These are phyloP conservation scores for Kwoniella heveanensis DNA, from an alignment of 768 basidiomycete species.

Conservation along the genomic window DNA sequence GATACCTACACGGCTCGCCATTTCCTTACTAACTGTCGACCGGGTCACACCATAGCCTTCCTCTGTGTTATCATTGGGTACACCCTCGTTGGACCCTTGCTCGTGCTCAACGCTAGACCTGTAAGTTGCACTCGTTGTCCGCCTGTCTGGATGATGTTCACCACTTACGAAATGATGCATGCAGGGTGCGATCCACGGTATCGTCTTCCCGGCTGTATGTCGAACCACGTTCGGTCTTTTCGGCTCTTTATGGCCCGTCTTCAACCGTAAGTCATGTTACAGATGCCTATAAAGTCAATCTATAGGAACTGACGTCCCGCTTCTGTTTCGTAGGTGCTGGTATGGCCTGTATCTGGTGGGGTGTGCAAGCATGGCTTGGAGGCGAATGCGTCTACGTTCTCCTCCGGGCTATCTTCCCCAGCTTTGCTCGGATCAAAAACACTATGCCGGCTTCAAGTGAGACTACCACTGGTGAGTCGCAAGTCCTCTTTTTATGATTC, in stretches of 20 bases:
- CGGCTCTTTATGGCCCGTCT: slow-evolving; percentile 76
- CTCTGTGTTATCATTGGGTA: slow-evolving; percentile 65
- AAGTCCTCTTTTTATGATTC: background rate
- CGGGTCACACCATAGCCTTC: slow-evolving; percentile 63
- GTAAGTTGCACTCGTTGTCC: slow-evolving; percentile 13
- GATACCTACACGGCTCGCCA: background rate
- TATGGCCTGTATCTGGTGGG: slow-evolving; percentile 54
- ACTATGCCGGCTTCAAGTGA: slow-evolving; percentile 72
- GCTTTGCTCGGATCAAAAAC: slow-evolving; percentile 60
- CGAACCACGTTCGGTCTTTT: slow-evolving; percentile 77
- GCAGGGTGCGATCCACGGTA: slow-evolving; percentile 72
- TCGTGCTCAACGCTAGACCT: slow-evolving; percentile 74
- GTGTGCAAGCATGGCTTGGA: slow-evolving; percentile 68
- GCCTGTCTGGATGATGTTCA: background rate
- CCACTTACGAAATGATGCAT: background rate
- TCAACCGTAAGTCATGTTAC: slow-evolving; percentile 59
- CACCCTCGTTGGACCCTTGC: slow-evolving; percentile 66
- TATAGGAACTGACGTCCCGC: too few species aligned
- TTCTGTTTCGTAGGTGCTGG: slow-evolving; percentile 23
- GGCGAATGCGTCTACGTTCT: slow-evolving; percentile 74
- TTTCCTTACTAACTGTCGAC: background rate
- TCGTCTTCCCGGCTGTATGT: slow-evolving; percentile 59
- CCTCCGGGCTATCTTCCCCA: slow-evolving; percentile 76
- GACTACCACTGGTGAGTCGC: slow-evolving; percentile 70
- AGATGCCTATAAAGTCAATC: background rate